phyloP scores from a whole-genome alignment of 1,139 yeast species.

The Kurtzmaniella quercitrusa region DNA sequence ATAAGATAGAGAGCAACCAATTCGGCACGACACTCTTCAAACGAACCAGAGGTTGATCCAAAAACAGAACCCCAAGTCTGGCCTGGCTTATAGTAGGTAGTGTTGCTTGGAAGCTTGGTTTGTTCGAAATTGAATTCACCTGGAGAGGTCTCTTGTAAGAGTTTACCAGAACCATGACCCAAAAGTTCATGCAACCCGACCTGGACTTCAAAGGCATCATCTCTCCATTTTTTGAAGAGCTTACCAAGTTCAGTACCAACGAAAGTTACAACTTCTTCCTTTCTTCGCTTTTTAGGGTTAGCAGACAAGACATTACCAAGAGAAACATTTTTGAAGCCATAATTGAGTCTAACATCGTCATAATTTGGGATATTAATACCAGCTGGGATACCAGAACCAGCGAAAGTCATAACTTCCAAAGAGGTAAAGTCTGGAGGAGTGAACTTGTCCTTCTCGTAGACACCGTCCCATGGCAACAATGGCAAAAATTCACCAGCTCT shows the following conservation, averaged over 20 bases:
- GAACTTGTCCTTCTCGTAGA: conserved; percentile 77
- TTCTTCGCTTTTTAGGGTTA: conserved; percentile 53
- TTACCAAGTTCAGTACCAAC: conserved; percentile 48
- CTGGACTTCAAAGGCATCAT: conserved; percentile 85
- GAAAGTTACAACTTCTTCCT: conserved; percentile 69
- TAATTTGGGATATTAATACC: conserved; percentile 92
- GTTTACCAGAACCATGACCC: conserved; percentile 91
- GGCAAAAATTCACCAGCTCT: conserved; percentile 62
- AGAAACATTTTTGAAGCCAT: conserved; percentile 87
- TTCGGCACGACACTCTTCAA: conserved; percentile 92
- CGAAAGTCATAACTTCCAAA: conserved; percentile 82
- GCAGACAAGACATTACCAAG: conserved; percentile 82
- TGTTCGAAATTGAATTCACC: conserved; percentile 71
- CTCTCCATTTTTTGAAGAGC: conserved; percentile 66
- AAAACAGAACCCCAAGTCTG: conserved; percentile 89
- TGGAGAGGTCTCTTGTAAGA: conserved; percentile 59
- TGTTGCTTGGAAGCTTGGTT: conserved; percentile 58
- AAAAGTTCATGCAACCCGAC: conserved; percentile 88
- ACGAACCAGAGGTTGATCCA: conserved; percentile 78
- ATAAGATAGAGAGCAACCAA: conserved; percentile 79
- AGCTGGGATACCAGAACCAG: conserved; percentile 88
- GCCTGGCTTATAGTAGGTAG: conserved; percentile 68
- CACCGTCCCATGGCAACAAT: conserved; percentile 71
- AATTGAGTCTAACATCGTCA: conserved; percentile 76
- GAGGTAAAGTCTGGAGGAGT: conserved; percentile 92